Evolutionary conservation across 1,139 yeast genomes (phyloP), one percentile per base, ranked within the genome.

Genomic region (Spathaspora sp.): DNA sequence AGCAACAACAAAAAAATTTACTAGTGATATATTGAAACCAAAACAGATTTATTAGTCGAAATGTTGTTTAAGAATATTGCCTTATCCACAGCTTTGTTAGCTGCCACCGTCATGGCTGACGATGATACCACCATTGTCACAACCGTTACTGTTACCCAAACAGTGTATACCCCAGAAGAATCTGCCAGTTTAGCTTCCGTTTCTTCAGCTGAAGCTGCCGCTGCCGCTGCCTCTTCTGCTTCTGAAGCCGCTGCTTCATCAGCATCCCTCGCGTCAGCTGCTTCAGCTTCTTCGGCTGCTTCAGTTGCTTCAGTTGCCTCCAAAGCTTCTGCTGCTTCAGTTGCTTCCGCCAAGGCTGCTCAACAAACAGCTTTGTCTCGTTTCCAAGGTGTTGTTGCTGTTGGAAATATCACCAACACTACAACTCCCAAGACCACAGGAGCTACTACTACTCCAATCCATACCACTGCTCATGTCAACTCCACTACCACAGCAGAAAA

Each of bases 331-430:
- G 54, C 56, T 27, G 52, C 56, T 27, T 60, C 23, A 51, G 56
- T 38, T 20, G 54, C 52, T 4, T 48, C 59, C 20, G 43, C 42
- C 16, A 3, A 2, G 3, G 23, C 56, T 42, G 55, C 60, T 25
- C 29, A 44, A 34, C 53, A 44, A 23, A 56, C 61, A 23, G 49
- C 59, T 34, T 68, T 75, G 50, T 59, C 65, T 43, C 72, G 66
- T 39, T 73, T 74, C 51, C 64, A 66, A 48, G 80, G 82, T 48
- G 67, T 76, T 41, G 56, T 74, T 43, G 78, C 81, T 27, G 74
- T 74, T 45, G 80, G 80, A 46, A 56, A 63, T 39, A 49, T 63
- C 53, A 53, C 56, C 50, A 44, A 52, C 43, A 47, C 56, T 42
- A 44, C 53, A 29, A 40, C 56, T 17, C 39, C 44, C 18, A 41